Evolutionary conservation across 495 filamentous ascomycete genomes (phyloP), one percentile per base, ranked within the genome.

Genomic region (Collariella sp.): DNA sequence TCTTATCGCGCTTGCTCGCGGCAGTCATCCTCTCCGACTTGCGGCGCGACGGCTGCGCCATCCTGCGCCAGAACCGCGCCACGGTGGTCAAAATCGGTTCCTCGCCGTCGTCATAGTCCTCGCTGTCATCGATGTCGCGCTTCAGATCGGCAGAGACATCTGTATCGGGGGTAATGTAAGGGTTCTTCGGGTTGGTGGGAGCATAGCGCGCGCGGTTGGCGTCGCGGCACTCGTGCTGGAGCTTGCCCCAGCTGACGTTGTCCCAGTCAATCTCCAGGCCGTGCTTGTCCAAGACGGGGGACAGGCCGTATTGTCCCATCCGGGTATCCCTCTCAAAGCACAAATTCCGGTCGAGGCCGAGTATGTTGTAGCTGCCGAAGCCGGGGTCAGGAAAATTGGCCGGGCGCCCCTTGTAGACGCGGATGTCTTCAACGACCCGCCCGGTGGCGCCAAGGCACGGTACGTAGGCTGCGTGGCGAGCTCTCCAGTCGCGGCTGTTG

Each of bases 301-400:
- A 79, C 50, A 84, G 75, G 0, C 91, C 91, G 62, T 97, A 98
- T 13, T 83, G 81, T 0, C 89, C 88, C 15, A 95, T 70, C 40
- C 91, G 78, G 19, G 89, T 91, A 65, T 87, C 89, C 7, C 93
- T 78, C 62, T 97, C 93, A 67, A 93, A 98, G 72, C 93, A 98
- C 41, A 96, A 71, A 63, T 93, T 83, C 46, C 87, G 78, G 46
- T 83, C 81, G 40, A 95, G 75, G 0, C 84, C 85, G 18, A 96
- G 67, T 43, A 85, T 66, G 6, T 78, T 73, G 66, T 93, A 87
- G 22, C 84, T 86, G 0, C 93, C 93, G 59, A 94, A 84, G 1
- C 83, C 76, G 15, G 89, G 79, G 9, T 88, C 82, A 0, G 89
- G 89, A 62, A 91, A 88, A 0, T 82, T 79, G 40, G 78, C 68